Base-by-base conservation (phyloP, 2,329 filamentous ascomycete species). In the Colletotrichum neosansevieriae region DNA sequence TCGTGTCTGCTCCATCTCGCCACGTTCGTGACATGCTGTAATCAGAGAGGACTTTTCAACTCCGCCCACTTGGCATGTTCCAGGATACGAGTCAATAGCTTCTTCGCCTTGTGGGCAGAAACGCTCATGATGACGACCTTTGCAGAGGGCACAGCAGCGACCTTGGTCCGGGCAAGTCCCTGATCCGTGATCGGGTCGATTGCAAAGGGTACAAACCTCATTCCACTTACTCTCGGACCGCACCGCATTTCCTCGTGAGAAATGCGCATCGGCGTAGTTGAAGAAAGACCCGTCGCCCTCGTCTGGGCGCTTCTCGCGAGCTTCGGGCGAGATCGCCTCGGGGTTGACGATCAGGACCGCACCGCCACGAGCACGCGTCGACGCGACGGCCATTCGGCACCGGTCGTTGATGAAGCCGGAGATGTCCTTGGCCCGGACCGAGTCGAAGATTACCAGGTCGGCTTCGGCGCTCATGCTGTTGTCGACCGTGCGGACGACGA, bases 381-480 rank as follows among this genome's bases (percentile, higher is more conserved):
- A 32, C 7, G 63, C 63, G 1, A 67, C 63, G 6, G 57, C 51
- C 49, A 67, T 56, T 11, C 63, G 38, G 9, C 38, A 17, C 4
- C 29, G 29, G 29, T 67, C 34, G 19, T 54, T 34, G n/a, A 67
- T 13, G 38, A 67, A 67, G 32, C 58, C 63, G 2, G 58, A 56
- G 13, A 49, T 32, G 21, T 42, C 47, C n/a, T 3, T 21, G 12
- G 58, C 32, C 47, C 63, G 63, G 13, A 62, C 58, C 6, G 44
- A 42, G 58, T 67, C 63, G 24, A 56, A 63, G 17, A 67, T 44
- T 15, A 67, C 63, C 3, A 67, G 32, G 42, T 67, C 63, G 17
- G 63, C 63, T 32, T 67, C 58, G 15, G 57, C 19, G 19, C 63
- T 67, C 58, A 63, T 61, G 11, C 58, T 53, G 36, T 63, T 57